These are phyloP conservation scores for Solanum habrochaites DNA, from an alignment of 257 asterid species.

Conservation along the genomic window DNA sequence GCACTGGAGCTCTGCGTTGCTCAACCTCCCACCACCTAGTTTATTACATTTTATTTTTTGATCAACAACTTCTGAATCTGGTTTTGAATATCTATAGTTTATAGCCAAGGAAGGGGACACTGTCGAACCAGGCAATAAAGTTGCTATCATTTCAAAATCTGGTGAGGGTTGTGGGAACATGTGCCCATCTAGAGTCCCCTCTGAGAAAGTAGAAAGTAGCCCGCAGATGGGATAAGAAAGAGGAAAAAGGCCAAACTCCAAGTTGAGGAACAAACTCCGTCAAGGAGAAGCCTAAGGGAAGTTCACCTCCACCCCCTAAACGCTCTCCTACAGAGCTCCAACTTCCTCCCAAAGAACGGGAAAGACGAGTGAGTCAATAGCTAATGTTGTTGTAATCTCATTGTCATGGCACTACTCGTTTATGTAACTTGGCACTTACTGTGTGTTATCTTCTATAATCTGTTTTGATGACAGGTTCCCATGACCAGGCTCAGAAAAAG, in stretches of 20 bases:
- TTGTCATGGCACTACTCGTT: not conserved
- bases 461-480: slow-evolving; percentile 51
- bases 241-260: slow-evolving; percentile 32
- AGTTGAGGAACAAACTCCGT: slow-evolving; percentile 43
- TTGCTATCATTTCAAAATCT: slow-evolving; percentile 85
- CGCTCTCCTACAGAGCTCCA: slow-evolving; percentile 73
- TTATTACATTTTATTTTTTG: not conserved
- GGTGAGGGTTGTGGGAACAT: slow-evolving; percentile 64
- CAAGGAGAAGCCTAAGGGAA: slow-evolving; percentile 40
- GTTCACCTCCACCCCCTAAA: slow-evolving; percentile 48
- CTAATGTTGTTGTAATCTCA: not conserved
- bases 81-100: slow-evolving; percentile 29
- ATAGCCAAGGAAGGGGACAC: slow-evolving; percentile 92
- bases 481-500: slow-evolving; percentile 98
- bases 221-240: slow-evolving; percentile 50
- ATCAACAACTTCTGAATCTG: not conserved
- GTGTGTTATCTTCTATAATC: not conserved
- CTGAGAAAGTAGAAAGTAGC: slow-evolving; percentile 46
- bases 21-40: not conserved
- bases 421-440: not conserved
- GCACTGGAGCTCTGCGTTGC: not conserved
- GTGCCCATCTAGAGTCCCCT: slow-evolving; percentile 72
- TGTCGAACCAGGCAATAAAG: slow-evolving; percentile 84
- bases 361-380: slow-evolving; percentile 60
- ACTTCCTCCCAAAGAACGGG: slow-evolving; percentile 96